These are phyloP conservation scores for Fragaria vesca DNA, from an alignment of 306 rosid genomes.

Conservation along the genomic window DNA sequence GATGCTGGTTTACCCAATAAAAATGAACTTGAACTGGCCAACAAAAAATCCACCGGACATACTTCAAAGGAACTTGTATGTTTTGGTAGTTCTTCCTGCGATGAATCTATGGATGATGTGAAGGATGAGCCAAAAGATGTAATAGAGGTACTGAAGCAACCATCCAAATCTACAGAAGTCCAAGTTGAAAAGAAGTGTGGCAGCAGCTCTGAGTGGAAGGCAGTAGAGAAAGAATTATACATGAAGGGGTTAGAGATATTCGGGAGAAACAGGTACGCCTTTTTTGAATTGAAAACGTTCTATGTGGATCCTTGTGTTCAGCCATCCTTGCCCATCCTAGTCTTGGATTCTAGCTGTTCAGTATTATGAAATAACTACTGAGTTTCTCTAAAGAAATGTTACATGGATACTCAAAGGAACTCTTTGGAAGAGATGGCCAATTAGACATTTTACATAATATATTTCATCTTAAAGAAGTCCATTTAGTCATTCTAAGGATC, in stretches of 20 bases:
- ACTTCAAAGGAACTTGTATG: conserved; percentile 36
- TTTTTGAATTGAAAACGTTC: not conserved
- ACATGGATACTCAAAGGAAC: not conserved
- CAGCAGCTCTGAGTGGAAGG: conserved; percentile 66
- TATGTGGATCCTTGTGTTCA: not conserved
- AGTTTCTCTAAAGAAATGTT: not conserved
- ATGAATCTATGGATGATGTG: conserved; percentile 34
- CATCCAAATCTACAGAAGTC: conserved; percentile 34
- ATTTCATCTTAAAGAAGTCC: not conserved
- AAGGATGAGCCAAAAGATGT: conserved; percentile 37
- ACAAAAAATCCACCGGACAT: conserved; percentile 32
- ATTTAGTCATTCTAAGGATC: not conserved
- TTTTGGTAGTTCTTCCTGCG: conserved; percentile 42
- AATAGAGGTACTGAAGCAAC: conserved; percentile 32
- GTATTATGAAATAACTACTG: not conserved
- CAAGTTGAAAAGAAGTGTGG: conserved; percentile 37
- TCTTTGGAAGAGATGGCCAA: not conserved
- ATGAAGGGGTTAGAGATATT: conserved; percentile 91
- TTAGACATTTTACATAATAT: not conserved
- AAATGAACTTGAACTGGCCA: conserved; percentile 30
- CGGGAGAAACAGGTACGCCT: conserved; percentile 80
- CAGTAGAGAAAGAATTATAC: conserved; percentile 82
- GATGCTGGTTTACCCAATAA: conserved; percentile 27
- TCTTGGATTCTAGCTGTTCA: not conserved
- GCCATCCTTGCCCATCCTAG: not conserved